Base-by-base conservation (phyloP, 257 asterid genomes). In the Scutellaria minor region DNA sequence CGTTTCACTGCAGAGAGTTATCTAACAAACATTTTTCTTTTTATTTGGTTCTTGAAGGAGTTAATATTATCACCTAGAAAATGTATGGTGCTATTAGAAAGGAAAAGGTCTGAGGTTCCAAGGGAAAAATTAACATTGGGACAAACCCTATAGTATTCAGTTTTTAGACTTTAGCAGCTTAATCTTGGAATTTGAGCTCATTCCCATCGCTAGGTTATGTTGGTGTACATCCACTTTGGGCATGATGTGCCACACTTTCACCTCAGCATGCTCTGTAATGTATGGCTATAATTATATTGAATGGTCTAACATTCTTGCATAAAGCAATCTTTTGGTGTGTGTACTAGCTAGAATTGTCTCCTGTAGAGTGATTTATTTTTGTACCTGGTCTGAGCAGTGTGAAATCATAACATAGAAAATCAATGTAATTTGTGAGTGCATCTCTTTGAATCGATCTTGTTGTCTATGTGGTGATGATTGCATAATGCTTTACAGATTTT, bases 401-500 rank as follows among this genome's bases (percentile, higher is more conserved):
- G 8, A 46, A 65, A 63, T 13, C 58, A 15, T 63, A 42, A 15
- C 58, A 10, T 12, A 12, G 44, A 69, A 56, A 14, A 6, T 22
- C 52, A 52, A 48, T 62, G 37, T 53, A 60, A 50, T 46, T 61
- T 53, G 53, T 60, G 39, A 54, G 20, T 61, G 55, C n/a, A 27
- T 68, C 63, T 27, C 50, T 69, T 24, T 56, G 66, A 70, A 20
- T 60, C 9, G 50, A 45, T 44, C 56, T 69, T 64, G 15, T 70
- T 48, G 20, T 57, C 60, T 52, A 42, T 27, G 50, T 70, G 60
- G 39, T 72, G 64, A 68, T 67, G 51, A 44, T 51, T 72, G 64
- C 68, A 22, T 71, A 78, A 60, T 81, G 72, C 73, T 56, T 56
- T 76, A 27, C 86, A 95, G 98, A 83, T 92, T 82, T 79, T 91